Conservation (phyloP, 2,329 filamentous ascomycete species). For the Diplodia intermedia region DNA sequence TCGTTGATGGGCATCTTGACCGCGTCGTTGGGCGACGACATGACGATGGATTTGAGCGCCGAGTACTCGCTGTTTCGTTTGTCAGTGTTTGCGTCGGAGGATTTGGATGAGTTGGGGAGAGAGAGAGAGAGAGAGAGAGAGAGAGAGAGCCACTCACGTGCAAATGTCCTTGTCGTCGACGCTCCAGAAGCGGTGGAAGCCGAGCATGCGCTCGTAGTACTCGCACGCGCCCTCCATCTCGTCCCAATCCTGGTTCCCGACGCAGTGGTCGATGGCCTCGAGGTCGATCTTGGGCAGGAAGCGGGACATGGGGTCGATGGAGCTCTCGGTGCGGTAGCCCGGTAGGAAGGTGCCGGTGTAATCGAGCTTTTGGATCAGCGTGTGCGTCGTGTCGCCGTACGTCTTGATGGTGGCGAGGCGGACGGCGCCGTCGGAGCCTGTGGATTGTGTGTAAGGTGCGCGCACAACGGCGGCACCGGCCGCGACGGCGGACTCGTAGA, state of each 20-base stretch:
- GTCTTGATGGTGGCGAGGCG: constrained; percentile 82
- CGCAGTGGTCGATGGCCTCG: constrained; percentile 89
- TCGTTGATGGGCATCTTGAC: constrained; percentile 99
- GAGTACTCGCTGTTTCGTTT: constrained; percentile 69
- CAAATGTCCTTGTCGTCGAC: constrained; percentile 93
- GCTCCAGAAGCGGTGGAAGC: constrained; percentile 97
- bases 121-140: not conserved
- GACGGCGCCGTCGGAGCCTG: constrained; percentile 71
- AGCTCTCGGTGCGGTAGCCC: constrained; percentile 69
- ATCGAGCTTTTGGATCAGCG: constrained; percentile 74
- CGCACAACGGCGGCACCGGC: constrained; percentile 69
- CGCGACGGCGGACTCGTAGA: constrained; percentile 76
- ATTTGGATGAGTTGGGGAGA: not conserved
- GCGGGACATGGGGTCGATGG: constrained; percentile 54
- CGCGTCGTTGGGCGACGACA: constrained; percentile 80
- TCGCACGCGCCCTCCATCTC: constrained; percentile 74
- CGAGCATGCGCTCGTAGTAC: constrained; percentile 85
- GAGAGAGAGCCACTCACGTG: constrained; percentile 55
- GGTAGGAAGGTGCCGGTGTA: constrained; percentile 84
- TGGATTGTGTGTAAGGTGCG: constrained; percentile 58
- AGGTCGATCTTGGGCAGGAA: constrained; percentile 70
- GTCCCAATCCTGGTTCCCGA: constrained; percentile 96
- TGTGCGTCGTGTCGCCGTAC: constrained; percentile 95
- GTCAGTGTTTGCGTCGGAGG: not conserved
- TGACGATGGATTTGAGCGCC: constrained; percentile 86